Percentiles rank a stretch among this genome's conserved stretches.
Evolutionary conservation across 495 filamentous ascomycete genomes (phyloP).

Genomic region (Talaromyces liani): DNA sequence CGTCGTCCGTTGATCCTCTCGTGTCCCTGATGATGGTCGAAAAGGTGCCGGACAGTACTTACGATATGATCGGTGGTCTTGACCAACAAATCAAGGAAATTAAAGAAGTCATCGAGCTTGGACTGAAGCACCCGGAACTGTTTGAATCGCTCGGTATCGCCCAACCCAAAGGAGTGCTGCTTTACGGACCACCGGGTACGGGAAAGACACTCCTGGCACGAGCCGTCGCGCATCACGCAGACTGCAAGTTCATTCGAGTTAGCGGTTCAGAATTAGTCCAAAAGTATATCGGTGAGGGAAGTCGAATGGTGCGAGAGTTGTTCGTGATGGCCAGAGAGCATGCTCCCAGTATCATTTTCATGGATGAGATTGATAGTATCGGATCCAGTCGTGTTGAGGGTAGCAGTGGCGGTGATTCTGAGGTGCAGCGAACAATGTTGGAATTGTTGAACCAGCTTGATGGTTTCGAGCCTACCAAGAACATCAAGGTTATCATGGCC

Average conservation of each 20-base stretch:
- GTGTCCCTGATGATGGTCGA: constrained; percentile 99
- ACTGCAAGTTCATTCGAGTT: constrained; percentile 98
- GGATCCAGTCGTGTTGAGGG: constrained; percentile 95
- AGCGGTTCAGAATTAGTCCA: constrained; percentile 94
- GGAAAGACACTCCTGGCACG: constrained; percentile 94
- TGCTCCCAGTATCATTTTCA: constrained; percentile 99
- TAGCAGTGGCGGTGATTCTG: constrained; percentile 91
- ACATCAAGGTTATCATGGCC: constrained; percentile 99
- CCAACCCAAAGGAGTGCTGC: constrained; percentile 92
- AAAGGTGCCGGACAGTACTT: constrained; percentile 98
- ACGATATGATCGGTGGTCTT: constrained; percentile 99
- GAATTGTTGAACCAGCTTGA: constrained; percentile 98
- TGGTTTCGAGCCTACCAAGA: constrained; percentile 99
- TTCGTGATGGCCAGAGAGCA: constrained; percentile 99
- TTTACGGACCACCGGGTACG: constrained; percentile 95
- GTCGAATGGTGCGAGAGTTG: constrained; percentile 95
- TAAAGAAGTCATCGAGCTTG: constrained; percentile 99
- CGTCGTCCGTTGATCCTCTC: constrained; percentile 93
- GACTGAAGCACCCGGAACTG: constrained; percentile 94
- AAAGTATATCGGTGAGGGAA: constrained; percentile 98
- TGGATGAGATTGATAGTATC: constrained; percentile 99
- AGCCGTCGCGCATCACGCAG: constrained; percentile 95
- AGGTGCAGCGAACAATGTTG: constrained; percentile 99
- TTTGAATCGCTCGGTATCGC: constrained; percentile 99
- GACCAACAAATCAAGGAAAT: constrained; percentile 99